Conservation (phyloP, 345 rosid species). For the Litchi chinensis region DNA sequence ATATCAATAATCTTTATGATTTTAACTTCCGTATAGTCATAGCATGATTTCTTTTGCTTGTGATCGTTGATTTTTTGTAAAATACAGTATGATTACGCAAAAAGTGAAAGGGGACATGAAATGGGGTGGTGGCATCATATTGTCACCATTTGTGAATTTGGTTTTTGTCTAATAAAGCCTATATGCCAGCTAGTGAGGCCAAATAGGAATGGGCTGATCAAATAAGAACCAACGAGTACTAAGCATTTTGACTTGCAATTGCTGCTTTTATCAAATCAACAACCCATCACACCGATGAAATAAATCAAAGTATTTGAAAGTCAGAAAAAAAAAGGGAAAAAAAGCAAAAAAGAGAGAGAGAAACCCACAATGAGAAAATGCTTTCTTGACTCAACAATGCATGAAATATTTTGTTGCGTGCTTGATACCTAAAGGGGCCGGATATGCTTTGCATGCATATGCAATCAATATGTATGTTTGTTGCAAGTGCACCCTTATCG, state of each 20-base stretch:
- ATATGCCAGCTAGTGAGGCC: not conserved
- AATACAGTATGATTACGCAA: too few species aligned
- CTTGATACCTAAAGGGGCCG: not conserved
- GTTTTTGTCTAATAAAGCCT: not conserved
- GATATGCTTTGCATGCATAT: not conserved
- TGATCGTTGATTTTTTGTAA: too few species aligned
- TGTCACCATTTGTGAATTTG: not conserved
- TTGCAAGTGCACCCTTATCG: not conserved
- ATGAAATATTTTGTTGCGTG: not conserved
- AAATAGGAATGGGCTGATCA: not conserved
- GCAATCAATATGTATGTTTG: not conserved
- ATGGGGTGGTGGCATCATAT: too few species aligned
- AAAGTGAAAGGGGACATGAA: too few species aligned
- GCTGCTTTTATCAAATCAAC: not conserved
- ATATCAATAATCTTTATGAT: too few species aligned
- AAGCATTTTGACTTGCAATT: not conserved
- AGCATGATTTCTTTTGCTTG: too few species aligned
- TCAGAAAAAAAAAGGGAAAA: not conserved
- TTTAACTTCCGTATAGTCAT: too few species aligned
- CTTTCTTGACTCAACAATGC: constrained; percentile 7
- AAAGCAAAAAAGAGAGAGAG: too few species aligned
- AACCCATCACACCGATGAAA: not conserved
- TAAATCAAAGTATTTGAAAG: not conserved
- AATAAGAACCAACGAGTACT: not conserved
- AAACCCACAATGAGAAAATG: not conserved